Evolutionary conservation across 768 basidiomycete species (phyloP).

Genomic region (Scleroderma citrinum): DNA sequence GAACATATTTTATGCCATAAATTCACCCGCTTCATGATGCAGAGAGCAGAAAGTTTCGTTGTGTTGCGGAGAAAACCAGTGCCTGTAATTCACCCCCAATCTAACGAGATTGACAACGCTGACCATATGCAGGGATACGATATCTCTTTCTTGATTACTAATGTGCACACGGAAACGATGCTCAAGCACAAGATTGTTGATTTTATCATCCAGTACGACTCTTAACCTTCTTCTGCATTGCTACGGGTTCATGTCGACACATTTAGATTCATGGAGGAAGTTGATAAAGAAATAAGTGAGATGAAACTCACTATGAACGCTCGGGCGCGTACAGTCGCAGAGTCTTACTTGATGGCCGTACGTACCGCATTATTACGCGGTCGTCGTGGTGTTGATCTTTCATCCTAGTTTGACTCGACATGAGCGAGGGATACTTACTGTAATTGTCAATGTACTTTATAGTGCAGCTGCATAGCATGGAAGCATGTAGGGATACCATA

Average conservation of each 20-base stretch:
- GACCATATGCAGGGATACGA: conserved; percentile 78
- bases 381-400: not conserved
- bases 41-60: conserved; percentile 95
- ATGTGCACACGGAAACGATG: conserved; percentile 96
- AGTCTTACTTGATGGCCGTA: conserved; percentile 91
- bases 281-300: conserved; percentile 98
- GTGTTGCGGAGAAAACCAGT: conserved; percentile 94
- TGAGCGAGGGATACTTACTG: not conserved
- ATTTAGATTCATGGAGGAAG: conserved; percentile 93
- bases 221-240: conserved; percentile 2
- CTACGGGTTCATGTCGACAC: not conserved
- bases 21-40: conserved; percentile 99
- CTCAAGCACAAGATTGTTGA: conserved; percentile 99
- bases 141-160: conserved; percentile 97
- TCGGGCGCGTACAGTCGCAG: conserved; percentile 93
- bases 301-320: conserved; percentile 98
- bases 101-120: conserved; percentile 6
- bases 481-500: not conserved
- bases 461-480: not conserved
- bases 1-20: conserved; percentile 96
- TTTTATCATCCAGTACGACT: conserved; percentile 91
- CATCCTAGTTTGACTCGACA: not conserved
- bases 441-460: not conserved
- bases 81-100: conserved; percentile 44
- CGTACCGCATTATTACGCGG: conserved; percentile 24